These are phyloP conservation scores for Fusarium pilosicola DNA, from an alignment of 2,329 filamentous ascomycete genomes.

Conservation along the genomic window DNA sequence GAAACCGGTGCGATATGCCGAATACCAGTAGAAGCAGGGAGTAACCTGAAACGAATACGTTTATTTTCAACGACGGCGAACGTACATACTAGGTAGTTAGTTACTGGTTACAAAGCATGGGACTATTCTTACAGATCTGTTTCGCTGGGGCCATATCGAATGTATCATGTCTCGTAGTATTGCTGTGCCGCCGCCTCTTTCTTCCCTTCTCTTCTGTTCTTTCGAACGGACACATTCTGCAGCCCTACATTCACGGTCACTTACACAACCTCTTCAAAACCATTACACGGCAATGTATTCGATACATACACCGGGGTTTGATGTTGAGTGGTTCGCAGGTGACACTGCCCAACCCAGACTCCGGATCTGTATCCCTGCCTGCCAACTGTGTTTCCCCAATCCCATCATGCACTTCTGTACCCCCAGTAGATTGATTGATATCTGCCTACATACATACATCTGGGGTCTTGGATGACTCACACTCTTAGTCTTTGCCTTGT, in stretches of 20 bases:
- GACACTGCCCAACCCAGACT: slow-evolving; percentile 10
- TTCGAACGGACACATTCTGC: background rate
- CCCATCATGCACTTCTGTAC: background rate
- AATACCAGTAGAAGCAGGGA: slow-evolving; percentile 5
- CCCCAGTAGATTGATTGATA: background rate
- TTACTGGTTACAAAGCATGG: background rate
- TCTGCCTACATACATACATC: slow-evolving; percentile 2
- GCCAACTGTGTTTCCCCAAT: slow-evolving; percentile 24
- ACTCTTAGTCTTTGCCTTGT: slow-evolving; percentile 11
- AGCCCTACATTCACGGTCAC: slow-evolving; percentile 28
- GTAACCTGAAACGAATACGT: slow-evolving; percentile 38
- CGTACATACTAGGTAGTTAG: background rate
- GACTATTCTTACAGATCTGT: slow-evolving; percentile 3
- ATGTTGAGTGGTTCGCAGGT: slow-evolving; percentile 31
- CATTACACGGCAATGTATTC: background rate
- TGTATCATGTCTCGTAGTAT: background rate
- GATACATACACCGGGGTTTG: slow-evolving; percentile 11
- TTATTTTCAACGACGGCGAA: slow-evolving; percentile 6
- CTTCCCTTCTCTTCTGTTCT: slow-evolving; percentile 5
- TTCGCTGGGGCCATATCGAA: slow-evolving; percentile 10
- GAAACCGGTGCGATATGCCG: slow-evolving; percentile 13
- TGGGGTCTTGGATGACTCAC: slow-evolving; percentile 41
- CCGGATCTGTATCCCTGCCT: slow-evolving; percentile 41
- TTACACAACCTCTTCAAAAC: background rate
- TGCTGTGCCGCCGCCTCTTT: slow-evolving; percentile 33